Conservation (phyloP, 306 rosid species). For the Ceratonia siliqua region DNA sequence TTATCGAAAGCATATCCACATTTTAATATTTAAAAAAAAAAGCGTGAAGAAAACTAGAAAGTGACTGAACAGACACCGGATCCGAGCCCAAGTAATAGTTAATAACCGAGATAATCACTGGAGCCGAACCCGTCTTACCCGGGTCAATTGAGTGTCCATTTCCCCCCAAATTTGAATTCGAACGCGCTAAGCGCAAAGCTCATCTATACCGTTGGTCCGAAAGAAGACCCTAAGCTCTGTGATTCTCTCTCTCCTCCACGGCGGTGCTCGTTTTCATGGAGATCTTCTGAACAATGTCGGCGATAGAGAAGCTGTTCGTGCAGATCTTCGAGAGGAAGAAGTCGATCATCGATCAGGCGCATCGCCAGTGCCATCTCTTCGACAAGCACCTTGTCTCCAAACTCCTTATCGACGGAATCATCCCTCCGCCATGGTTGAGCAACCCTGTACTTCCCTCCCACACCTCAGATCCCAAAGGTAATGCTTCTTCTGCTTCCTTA, state of each 20-base stretch:
- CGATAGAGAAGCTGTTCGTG: constrained; percentile 66
- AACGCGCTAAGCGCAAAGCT: constrained; percentile 41
- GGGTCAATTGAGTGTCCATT: neutral
- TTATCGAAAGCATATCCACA: too few species aligned
- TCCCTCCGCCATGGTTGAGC: constrained; percentile 80
- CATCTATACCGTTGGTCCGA: constrained; percentile 21
- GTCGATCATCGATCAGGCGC: constrained; percentile 70
- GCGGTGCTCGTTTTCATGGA: neutral
- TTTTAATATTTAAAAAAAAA: too few species aligned
- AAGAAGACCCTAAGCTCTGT: neutral
- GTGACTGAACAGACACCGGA: too few species aligned
- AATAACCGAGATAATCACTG: too few species aligned
- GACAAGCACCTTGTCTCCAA: constrained; percentile 73
- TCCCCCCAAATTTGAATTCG: constrained; percentile 40
- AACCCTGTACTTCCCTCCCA: constrained; percentile 39
- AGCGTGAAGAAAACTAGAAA: too few species aligned
- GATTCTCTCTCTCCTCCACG: neutral
- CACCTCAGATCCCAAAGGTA: constrained; percentile 55
- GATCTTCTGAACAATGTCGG: constrained; percentile 42
- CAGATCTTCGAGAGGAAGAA: constrained; percentile 79
- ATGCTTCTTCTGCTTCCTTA: neutral
- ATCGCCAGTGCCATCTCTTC: constrained; percentile 63
- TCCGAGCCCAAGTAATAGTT: too few species aligned
- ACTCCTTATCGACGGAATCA: constrained; percentile 75
- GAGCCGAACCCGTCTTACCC: neutral